Evolutionary conservation across 129 eudicot species (phyloP).

Genomic region (Scalesia atractyloides): DNA sequence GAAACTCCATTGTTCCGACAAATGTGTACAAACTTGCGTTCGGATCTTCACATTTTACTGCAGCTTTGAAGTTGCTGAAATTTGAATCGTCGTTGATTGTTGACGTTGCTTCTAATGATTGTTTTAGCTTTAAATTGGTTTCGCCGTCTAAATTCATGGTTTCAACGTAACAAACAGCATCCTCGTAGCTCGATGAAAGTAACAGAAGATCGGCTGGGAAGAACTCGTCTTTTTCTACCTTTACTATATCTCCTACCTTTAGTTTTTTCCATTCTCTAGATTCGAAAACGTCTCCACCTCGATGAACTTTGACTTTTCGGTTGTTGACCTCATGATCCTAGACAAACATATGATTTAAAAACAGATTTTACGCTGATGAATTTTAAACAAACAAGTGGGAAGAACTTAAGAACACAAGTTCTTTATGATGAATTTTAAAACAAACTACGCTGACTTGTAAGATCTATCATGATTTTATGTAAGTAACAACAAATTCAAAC

Average conservation of each 20-base stretch:
- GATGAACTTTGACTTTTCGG: constrained; percentile 77
- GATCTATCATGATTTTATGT: no score
- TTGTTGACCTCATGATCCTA: constrained; percentile 90
- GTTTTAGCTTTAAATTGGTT: constrained; percentile 87
- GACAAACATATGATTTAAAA: constrained; percentile 25
- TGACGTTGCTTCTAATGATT: constrained; percentile 74
- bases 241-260: constrained; percentile 81
- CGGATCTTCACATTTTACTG: constrained; percentile 85
- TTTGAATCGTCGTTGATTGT: constrained; percentile 50
- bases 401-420: not conserved
- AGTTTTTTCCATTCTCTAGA: constrained; percentile 70
- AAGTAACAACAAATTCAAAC: no score
- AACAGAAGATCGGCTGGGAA: constrained; percentile 90
- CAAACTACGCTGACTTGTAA: no score
- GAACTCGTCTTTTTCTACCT: constrained; percentile 81
- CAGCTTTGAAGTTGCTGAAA: constrained; percentile 58
- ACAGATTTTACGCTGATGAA: not conserved
- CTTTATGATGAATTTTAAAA: no score
- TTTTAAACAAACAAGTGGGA: not conserved
- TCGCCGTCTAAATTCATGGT: constrained; percentile 98
- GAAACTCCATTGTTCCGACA: constrained; percentile 78
- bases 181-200: constrained; percentile 87
- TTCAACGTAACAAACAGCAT: constrained; percentile 86
- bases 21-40: constrained; percentile 80
- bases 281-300: constrained; percentile 54